These are phyloP conservation scores for Apiospora pterosperma DNA, from an alignment of 2,329 filamentous ascomycete genomes.

Conservation along the genomic window DNA sequence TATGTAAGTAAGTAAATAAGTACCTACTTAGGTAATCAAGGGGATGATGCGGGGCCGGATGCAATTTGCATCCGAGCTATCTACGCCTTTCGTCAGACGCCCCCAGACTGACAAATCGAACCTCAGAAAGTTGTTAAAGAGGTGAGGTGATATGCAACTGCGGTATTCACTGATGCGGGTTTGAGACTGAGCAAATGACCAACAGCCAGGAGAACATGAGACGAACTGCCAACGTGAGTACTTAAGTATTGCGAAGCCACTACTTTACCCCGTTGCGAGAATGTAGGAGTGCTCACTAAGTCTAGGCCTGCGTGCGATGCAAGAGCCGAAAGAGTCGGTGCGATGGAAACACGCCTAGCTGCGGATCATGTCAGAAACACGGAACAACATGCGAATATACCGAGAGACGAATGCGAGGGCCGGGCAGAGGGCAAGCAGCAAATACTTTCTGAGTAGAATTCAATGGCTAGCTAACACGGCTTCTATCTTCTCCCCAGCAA, in stretches of 20 bases:
- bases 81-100: not conserved
- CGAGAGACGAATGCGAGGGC: not conserved
- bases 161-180: no score
- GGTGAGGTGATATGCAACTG: not conserved
- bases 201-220: not conserved
- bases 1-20: no score
- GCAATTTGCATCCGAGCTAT: not conserved
- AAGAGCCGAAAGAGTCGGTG: not conserved
- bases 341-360: not conserved
- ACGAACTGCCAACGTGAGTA: not conserved
- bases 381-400: not conserved
- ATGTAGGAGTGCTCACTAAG: not conserved
- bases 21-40: no score
- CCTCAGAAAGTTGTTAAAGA: not conserved
- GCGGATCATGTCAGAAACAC: not conserved
- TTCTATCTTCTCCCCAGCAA: not conserved
- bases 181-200: no score
- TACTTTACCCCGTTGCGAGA: not conserved
- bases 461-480: not conserved
- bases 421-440: not conserved
- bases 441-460: no score
- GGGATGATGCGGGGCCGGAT: not conserved
- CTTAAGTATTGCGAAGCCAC: not conserved
- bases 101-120: not conserved
- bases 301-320: not conserved